Evolutionary conservation across 768 basidiomycete species (phyloP).

Genomic region (Hygrophorus pudorinus): DNA sequence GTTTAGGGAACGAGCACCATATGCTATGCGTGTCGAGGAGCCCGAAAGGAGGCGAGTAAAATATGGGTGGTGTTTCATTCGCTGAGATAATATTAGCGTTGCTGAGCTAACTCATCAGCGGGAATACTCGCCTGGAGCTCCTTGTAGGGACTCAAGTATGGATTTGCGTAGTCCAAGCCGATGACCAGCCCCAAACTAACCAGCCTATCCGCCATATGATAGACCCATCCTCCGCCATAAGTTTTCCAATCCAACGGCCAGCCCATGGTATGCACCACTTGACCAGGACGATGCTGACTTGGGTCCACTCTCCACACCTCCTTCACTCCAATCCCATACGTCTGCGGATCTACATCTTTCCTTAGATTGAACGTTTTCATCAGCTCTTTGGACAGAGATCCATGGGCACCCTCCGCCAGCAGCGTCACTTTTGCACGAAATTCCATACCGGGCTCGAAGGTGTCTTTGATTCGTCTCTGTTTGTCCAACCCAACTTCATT

Average conservation of each 20-base stretch:
- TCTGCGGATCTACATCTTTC: conserved; percentile 70
- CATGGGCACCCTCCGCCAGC: conserved; percentile 92
- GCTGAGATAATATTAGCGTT: conserved; percentile 14
- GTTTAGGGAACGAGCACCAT: conserved; percentile 82
- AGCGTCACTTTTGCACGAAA: conserved; percentile 89
- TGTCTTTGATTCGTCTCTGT: conserved; percentile 64
- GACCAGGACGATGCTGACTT: conserved; percentile 52
- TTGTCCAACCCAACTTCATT: conserved; percentile 92
- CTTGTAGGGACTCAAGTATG: conserved; percentile 82
- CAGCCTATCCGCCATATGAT: conserved; percentile 90
- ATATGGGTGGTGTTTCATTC: conserved; percentile 96
- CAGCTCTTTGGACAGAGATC: conserved; percentile 75
- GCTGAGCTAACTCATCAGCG: not conserved
- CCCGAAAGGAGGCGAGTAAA: conserved; percentile 69
- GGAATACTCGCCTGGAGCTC: conserved; percentile 71
- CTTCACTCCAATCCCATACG: conserved; percentile 93
- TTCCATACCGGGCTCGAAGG: conserved; percentile 94
- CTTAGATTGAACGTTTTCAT: conserved; percentile 68
- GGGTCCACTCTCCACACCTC: conserved; percentile 90
- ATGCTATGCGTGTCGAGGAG: conserved; percentile 61
- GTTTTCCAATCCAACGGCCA: conserved; percentile 82
- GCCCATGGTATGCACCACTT: conserved; percentile 90
- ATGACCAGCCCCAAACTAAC: conserved; percentile 88
- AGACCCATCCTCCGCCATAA: conserved; percentile 90
- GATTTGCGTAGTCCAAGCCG: conserved; percentile 91